Conservation (phyloP, 306 rosid species). For the Oxytropis ochrocephala region DNA sequence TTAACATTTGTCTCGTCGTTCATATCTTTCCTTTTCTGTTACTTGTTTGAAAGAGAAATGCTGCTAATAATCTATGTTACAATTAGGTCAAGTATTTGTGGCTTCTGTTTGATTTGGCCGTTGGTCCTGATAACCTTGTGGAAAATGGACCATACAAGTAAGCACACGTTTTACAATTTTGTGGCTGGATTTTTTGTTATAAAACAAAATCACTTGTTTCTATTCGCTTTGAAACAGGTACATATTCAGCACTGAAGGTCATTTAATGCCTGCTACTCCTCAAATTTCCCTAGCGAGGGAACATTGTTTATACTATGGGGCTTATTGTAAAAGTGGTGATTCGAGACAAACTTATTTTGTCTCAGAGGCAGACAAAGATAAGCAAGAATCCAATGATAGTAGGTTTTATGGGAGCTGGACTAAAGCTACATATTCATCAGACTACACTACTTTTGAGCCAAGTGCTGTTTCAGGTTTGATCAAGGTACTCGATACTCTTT, state of each 20-base stretch:
- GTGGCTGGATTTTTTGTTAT: neutral
- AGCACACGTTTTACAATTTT: slow-evolving; percentile 24
- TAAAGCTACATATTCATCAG: slow-evolving; percentile 34
- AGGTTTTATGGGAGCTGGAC: slow-evolving; percentile 34
- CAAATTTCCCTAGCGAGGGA: slow-evolving; percentile 72
- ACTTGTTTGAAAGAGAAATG: neutral
- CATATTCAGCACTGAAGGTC: slow-evolving; percentile 94
- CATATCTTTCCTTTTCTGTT: neutral
- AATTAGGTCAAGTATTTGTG: slow-evolving; percentile 88
- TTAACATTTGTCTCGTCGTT: neutral
- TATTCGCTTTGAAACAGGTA: slow-evolving; percentile 44
- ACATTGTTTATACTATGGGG: slow-evolving; percentile 75
- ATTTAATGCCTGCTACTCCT: slow-evolving; percentile 85
- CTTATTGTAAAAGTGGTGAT: slow-evolving; percentile 62
- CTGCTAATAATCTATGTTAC: slow-evolving; percentile 20
- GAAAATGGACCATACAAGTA: slow-evolving; percentile 97
- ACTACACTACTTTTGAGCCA: slow-evolving; percentile 40
- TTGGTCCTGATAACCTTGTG: slow-evolving; percentile 87
- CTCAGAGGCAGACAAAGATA: slow-evolving; percentile 39
- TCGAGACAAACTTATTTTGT: slow-evolving; percentile 26
- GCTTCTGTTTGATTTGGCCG: slow-evolving; percentile 98
- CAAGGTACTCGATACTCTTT: slow-evolving; percentile 45
- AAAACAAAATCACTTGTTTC: slow-evolving; percentile 6
- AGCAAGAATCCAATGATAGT: slow-evolving; percentile 58
- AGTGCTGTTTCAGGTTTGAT: slow-evolving; percentile 54